Evolutionary conservation across 495 filamentous ascomycete species (phyloP), one percentile per base, ranked within the genome.

Genomic region (Aspergillus nanangensis): DNA sequence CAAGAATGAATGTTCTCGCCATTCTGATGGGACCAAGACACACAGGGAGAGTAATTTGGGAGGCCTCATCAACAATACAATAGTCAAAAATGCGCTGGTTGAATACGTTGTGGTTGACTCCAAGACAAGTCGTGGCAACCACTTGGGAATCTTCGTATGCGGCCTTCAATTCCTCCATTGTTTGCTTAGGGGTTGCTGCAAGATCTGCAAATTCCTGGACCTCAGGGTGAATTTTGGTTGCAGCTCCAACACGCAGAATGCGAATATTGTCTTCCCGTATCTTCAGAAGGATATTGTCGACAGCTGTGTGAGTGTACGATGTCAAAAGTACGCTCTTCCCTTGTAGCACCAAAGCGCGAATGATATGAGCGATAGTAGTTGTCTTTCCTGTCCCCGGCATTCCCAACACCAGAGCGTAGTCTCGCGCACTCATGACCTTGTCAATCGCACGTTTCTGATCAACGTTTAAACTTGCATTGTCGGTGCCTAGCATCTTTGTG

Each of bases 341-440:
- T 59, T 95, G 88, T 2, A 82, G 75, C 13, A 95, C 86, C 25
- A 98, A 76, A 9, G 92, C 87, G 15, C 90, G 84, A 62, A 98
- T 96, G 51, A 98, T 96, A 61, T 97, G 91, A 5, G 91, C 87
- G 56, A 97, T 96, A 1, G 93, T 98, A 0, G 93, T 96, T 4
- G 93, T 98, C 61, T 98, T 98, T 39, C 93, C 93, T 8, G 93
- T 98, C 8, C 93, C 93, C 1, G 93, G 93, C 93, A 98, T 97
- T 13, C 93, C 93, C 4, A 96, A 80, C 5, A 97, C 88, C 13
- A 98, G 77, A 4, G 93, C 92, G 63, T 96, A 98, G 64, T 98
- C 89, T 46, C 83, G 77, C 10, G 93, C 93, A 61, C 82, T 88
- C 89, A 97, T 92, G 38, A 96, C 90, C 58, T 96, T 96, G 54